Evolutionary conservation across 148 eudicot genomes (phyloP).

Genomic region (Limonium bicolor): DNA sequence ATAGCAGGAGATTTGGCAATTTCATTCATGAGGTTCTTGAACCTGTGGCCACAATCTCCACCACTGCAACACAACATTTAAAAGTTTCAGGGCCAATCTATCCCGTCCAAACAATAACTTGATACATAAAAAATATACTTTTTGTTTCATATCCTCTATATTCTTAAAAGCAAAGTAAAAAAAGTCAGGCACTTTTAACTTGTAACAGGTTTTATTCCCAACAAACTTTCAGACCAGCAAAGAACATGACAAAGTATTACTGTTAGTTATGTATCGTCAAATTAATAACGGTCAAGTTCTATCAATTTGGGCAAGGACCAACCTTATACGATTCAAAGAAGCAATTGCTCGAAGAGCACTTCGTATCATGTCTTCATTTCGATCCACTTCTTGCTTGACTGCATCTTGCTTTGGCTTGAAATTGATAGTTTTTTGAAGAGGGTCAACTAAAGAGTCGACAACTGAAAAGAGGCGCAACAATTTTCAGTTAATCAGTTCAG

Average conservation of each 20-base stretch:
- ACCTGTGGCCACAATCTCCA: slow-evolving; percentile 75
- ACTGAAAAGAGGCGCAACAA: too few species aligned
- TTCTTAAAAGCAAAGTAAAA: too few species aligned
- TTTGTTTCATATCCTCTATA: too few species aligned
- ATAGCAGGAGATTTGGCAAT: slow-evolving; percentile 44
- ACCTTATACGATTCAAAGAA: slow-evolving; percentile 81
- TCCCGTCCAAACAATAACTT: too few species aligned
- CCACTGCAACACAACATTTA: slow-evolving; percentile 75
- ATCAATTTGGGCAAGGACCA: neutral
- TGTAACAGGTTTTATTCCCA: too few species aligned
- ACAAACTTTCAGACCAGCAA: neutral
- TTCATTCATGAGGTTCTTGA: slow-evolving; percentile 86
- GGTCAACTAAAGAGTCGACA: slow-evolving; percentile 92
- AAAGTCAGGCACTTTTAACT: too few species aligned
- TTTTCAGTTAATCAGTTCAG: neutral
- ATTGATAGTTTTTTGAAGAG: slow-evolving; percentile 78
- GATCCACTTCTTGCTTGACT: slow-evolving; percentile 99
- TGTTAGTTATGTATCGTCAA: neutral
- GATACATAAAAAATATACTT: too few species aligned
- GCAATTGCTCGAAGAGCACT: slow-evolving; percentile 91
- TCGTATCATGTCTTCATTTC: slow-evolving; percentile 95
- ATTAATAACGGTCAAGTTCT: neutral
- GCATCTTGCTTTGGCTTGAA: slow-evolving; percentile 97
- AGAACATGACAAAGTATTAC: neutral
- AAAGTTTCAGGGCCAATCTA: too few species aligned